Percentiles rank a stretch among this genome's conserved stretches.
Evolutionary conservation across 2,329 filamentous ascomycete species (phyloP).

Genomic region (Periconia macrospinosa): DNA sequence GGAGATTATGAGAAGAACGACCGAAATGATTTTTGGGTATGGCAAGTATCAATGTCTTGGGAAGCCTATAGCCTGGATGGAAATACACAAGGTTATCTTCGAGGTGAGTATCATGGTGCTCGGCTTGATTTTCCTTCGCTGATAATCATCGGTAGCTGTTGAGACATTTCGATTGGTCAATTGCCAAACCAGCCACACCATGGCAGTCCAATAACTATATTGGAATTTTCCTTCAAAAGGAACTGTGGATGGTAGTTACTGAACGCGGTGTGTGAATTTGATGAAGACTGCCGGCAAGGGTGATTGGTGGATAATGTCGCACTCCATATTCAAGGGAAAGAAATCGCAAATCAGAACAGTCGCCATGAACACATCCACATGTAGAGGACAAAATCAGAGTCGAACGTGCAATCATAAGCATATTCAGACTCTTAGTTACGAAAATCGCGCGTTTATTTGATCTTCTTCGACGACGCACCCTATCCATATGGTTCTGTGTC

Average conservation of each 20-base stretch:
- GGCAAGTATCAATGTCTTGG: slow-evolving; percentile 37
- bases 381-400: too few relatives aligned
- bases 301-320: too few relatives aligned
- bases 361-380: too few relatives aligned
- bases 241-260: slow-evolving; percentile 24
- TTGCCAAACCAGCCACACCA: slow-evolving; percentile 20
- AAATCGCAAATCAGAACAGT: too few relatives aligned
- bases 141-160: slow-evolving; percentile 10
- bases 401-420: too few relatives aligned
- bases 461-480: too few relatives aligned
- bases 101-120: slow-evolving; percentile 38
- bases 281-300: too few relatives aligned
- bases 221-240: slow-evolving; percentile 22
- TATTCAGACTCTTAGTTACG: too few relatives aligned
- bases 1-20: slow-evolving; percentile 25
- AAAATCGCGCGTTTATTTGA: too few relatives aligned
- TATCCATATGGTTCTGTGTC: too few relatives aligned
- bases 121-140: neutral
- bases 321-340: too few relatives aligned
- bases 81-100: slow-evolving; percentile 41
- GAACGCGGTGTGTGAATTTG: slow-evolving; percentile 5
- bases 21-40: slow-evolving; percentile 36
- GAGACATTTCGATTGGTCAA: slow-evolving; percentile 26
- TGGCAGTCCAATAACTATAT: slow-evolving; percentile 22
- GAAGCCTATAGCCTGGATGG: slow-evolving; percentile 33